These are phyloP conservation scores for Theobroma grandiflorum DNA, from an alignment of 441 rosid genomes.

Conservation along the genomic window DNA sequence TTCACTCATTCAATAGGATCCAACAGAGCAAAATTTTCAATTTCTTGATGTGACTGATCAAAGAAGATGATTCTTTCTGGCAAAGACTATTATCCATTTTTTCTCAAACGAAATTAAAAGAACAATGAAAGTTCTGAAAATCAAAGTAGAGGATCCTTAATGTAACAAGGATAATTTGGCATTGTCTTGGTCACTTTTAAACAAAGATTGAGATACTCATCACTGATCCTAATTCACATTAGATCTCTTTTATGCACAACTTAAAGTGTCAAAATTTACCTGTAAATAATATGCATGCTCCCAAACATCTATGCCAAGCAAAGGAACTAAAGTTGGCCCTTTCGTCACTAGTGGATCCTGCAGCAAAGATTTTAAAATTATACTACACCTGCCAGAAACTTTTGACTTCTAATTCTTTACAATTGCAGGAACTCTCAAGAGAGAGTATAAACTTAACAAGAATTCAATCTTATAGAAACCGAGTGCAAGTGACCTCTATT, in stretches of 20 bases:
- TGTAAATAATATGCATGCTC: conserved; percentile 99
- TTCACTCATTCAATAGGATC: background rate
- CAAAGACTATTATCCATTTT: background rate
- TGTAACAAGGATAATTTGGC: background rate
- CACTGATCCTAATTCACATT: background rate
- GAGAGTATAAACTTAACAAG: conserved; percentile 1
- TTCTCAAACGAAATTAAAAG: background rate
- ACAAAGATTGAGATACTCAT: background rate
- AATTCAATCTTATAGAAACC: background rate
- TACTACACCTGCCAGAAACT: background rate
- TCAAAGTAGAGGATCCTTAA: background rate
- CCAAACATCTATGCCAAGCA: conserved; percentile 98
- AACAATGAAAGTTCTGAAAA: background rate
- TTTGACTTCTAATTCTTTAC: background rate
- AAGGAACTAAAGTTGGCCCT: conserved; percentile 75
- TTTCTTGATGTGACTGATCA: background rate
- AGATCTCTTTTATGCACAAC: background rate
- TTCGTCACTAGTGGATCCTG: conserved; percentile 95
- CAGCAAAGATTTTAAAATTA: conserved; percentile 26
- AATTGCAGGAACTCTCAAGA: background rate
- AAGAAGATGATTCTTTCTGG: background rate
- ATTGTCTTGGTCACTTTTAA: background rate
- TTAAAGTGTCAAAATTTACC: conserved; percentile 48
- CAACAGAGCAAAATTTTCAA: background rate
- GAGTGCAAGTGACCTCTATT: background rate